These are phyloP conservation scores for Davidsoniella neocaledoniae DNA, from an alignment of 2,329 filamentous ascomycete species.

Conservation along the genomic window DNA sequence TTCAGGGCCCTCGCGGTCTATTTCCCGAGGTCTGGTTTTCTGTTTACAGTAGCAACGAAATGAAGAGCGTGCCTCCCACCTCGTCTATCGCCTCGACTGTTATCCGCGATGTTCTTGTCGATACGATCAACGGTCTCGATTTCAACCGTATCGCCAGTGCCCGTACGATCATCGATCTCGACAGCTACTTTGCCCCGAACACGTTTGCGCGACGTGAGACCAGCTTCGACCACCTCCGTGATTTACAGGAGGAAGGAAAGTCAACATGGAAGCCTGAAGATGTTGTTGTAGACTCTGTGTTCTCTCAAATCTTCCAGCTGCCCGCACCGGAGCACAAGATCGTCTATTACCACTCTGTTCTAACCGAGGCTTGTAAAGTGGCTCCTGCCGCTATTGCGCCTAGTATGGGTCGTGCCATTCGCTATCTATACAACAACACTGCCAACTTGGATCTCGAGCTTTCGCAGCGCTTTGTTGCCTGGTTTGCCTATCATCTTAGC, in stretches of 20 bases:
- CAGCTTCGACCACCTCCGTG: conserved; percentile 73
- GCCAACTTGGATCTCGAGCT: conserved; percentile 78
- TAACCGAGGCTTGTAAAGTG: conserved; percentile 91
- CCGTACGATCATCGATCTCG: conserved; percentile 79
- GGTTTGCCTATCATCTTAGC: conserved; percentile 94
- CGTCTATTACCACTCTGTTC: conserved; percentile 88
- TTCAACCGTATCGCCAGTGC: conserved; percentile 82
- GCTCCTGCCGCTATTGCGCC: conserved; percentile 93
- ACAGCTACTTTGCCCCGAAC: conserved; percentile 79
- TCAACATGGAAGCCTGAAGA: conserved; percentile 96
- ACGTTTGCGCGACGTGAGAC: conserved; percentile 92
- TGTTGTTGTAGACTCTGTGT: conserved; percentile 91
- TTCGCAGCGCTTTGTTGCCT: conserved; percentile 76
- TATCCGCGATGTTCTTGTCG: conserved; percentile 68
- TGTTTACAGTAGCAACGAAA: conserved; percentile 72
- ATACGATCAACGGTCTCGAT: conserved; percentile 87
- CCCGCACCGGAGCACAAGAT: conserved; percentile 81
- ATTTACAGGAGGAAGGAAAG: conserved; percentile 38
- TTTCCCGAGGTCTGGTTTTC: conserved; percentile 93
- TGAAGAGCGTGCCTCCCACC: conserved; percentile 71
- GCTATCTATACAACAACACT: conserved; percentile 71
- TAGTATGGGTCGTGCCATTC: conserved; percentile 79
- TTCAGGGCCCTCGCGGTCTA: conserved; percentile 55
- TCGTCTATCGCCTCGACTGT: conserved; percentile 64
- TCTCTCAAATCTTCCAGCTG: conserved; percentile 82